phyloP scores from a whole-genome alignment of 129 eudicot genomes.

The Smallanthus sonchifolius region DNA sequence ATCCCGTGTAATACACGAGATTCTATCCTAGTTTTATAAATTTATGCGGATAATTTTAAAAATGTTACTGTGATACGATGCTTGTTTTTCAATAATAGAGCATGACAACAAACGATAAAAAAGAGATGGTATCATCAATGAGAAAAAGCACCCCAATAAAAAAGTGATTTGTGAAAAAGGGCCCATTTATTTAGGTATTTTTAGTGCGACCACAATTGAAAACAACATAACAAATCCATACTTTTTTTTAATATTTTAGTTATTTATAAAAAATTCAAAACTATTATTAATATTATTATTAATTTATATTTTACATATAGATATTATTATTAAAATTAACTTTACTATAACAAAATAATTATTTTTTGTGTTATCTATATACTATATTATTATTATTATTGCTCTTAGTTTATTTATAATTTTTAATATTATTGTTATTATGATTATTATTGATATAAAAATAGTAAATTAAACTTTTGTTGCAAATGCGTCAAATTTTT shows the following conservation, averaged over 20 bases:
- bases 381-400: too few species aligned
- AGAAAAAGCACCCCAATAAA: constrained; percentile 33
- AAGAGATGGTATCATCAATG: constrained; percentile 22
- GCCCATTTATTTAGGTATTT: constrained; percentile 41
- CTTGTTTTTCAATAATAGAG: constrained; percentile 15
- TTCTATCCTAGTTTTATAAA: too few species aligned
- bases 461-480: too few species aligned
- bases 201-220: constrained; percentile 38
- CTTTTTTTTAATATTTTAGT: neutral
- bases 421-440: too few species aligned
- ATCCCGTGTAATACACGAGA: too few species aligned
- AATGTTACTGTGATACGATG: neutral
- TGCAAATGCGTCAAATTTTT: too few species aligned
- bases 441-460: too few species aligned
- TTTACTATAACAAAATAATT: too few species aligned
- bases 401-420: too few species aligned
- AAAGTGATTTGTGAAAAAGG: constrained; percentile 23
- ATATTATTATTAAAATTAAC: too few species aligned
- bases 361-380: too few species aligned
- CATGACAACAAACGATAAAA: constrained; percentile 26
- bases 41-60: neutral
- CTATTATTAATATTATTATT: neutral
- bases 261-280: neutral
- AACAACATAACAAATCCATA: constrained; percentile 14
- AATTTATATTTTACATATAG: too few species aligned